Evolutionary conservation across 108 stramenopile genomes (phyloP), one percentile per base, ranked within the genome.

Genomic region (Pseudonitzschia delicatissima): DNA sequence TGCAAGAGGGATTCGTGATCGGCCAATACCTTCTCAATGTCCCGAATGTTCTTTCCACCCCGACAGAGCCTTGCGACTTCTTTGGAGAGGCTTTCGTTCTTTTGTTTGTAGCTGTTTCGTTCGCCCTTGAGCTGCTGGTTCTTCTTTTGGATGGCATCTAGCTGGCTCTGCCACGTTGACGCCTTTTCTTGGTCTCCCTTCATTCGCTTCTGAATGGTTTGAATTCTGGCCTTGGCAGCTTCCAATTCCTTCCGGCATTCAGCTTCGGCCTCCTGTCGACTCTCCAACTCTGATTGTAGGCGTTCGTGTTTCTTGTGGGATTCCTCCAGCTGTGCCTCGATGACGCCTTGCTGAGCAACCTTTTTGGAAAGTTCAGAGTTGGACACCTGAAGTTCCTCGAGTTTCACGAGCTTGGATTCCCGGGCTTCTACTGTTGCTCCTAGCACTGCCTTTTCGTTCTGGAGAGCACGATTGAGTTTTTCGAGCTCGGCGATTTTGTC

Each of bases 371-470:
- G 34, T 57, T 58, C 57, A 0, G 55, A 40, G 20, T 75, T 64
- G 3, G 77, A 71, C 3, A 36, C 21, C 39, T 77, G 79, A 11
- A 87, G 60, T 57, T 66, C 74, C 3, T 59, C 81, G 64, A 88
- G 83, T 65, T 77, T 78, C 1, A 60, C 40, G 47, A 84, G 53
- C 53, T 82, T 85, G 39, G 82, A 74, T 74, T 90, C 88, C n/a
- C 91, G 70, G 25, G 86, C 84, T 33, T 89, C 88, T 26, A 92
- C 74, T 20, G 83, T 82, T 15, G 91, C 91, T 20, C 67, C 51
- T 25, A 89, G 66, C 9, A 92, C 85, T 8, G 85, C 83, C 83
- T 88, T 87, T 69, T 92, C 91, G 64, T 92, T 92, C 29, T 76
- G 79, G 8, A 86, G 65, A 26, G 88, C 55, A 49, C 73, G 76